Evolutionary conservation across 2,329 filamentous ascomycete species (phyloP).

Genomic region (Phoma sp.): DNA sequence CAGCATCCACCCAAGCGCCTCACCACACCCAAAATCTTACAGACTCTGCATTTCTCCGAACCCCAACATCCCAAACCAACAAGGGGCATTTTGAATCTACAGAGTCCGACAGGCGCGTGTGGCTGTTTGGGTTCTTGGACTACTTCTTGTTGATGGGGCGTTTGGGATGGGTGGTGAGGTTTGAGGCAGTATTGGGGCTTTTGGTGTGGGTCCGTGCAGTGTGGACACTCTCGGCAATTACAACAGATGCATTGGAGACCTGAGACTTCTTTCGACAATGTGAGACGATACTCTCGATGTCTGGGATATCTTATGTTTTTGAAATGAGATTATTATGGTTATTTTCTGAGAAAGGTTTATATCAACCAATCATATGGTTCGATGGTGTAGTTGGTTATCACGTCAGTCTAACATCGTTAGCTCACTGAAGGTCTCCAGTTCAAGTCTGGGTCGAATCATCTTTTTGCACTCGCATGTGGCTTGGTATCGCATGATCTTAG

Average conservation of each 20-base stretch:
- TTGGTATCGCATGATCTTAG: no score
- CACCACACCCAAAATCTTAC: no score
- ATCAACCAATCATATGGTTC: neutral
- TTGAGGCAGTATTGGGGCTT: no score
- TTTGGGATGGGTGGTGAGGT: neutral
- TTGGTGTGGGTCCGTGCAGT: neutral
- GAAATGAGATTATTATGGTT: neutral
- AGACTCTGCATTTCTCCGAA: no score
- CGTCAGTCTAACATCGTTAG: conserved; percentile 48
- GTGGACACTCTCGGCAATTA: neutral
- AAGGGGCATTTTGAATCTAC: neutral
- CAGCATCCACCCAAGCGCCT: no score
- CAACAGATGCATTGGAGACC: no score
- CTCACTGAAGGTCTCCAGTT: conserved; percentile 1
- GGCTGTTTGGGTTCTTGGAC: no score
- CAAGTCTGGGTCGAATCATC: conserved; percentile 2
- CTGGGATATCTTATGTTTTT: no score
- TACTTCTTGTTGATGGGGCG: neutral
- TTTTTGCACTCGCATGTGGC: neutral
- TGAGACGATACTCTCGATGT: no score
- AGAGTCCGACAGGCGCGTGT: no score
- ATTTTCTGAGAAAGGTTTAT: no score
- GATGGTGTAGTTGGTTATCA: conserved; percentile 55
- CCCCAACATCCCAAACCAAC: neutral
- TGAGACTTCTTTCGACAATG: no score